phyloP scores from a whole-genome alignment of 2,329 filamentous ascomycete species.

The Raffaelea arxii region DNA sequence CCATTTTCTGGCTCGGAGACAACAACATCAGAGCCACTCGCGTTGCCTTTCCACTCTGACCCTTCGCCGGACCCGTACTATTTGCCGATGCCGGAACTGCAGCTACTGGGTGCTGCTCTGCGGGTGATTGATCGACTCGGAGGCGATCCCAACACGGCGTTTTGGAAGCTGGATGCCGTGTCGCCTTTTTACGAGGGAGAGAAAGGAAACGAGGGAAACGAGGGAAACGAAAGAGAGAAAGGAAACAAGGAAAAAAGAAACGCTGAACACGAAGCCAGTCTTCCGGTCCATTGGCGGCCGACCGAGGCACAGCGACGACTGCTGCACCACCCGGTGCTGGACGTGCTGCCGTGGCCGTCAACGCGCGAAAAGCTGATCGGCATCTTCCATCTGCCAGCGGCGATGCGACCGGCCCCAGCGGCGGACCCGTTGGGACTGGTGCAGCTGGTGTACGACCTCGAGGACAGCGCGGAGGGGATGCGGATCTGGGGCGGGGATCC shows the following conservation, averaged over 20 bases:
- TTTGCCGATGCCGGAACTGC: conserved; percentile 37
- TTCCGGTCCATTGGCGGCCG: conserved; percentile 39
- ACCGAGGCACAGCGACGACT: conserved; percentile 37
- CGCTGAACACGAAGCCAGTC: conserved; percentile 19
- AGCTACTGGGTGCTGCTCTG: conserved; percentile 34
- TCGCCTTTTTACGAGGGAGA: conserved; percentile 35
- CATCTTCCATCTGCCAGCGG: conserved; percentile 38
- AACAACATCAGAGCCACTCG: not conserved
- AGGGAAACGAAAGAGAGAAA: too few relatives aligned
- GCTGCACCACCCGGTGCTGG: conserved; percentile 47
- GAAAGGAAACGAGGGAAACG: too few relatives aligned
- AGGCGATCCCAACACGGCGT: conserved; percentile 17
- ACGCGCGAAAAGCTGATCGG: conserved; percentile 24
- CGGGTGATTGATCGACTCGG: conserved; percentile 38
- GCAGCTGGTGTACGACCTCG: conserved; percentile 46
- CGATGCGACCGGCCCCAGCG: conserved; percentile 35
- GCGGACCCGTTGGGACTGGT: conserved; percentile 36
- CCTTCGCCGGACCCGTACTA: conserved; percentile 33
- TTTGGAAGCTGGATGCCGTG: conserved; percentile 36
- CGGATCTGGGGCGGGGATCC: conserved; percentile 40
- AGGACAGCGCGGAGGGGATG: conserved; percentile 42
- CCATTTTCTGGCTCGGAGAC: not conserved
- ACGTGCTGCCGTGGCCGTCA: conserved; percentile 48
- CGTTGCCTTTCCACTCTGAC: not conserved
- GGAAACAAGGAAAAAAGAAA: too few relatives aligned